phyloP scores from a whole-genome alignment of 2,329 filamentous ascomycete genomes.

The Fusarium liriodendri region DNA sequence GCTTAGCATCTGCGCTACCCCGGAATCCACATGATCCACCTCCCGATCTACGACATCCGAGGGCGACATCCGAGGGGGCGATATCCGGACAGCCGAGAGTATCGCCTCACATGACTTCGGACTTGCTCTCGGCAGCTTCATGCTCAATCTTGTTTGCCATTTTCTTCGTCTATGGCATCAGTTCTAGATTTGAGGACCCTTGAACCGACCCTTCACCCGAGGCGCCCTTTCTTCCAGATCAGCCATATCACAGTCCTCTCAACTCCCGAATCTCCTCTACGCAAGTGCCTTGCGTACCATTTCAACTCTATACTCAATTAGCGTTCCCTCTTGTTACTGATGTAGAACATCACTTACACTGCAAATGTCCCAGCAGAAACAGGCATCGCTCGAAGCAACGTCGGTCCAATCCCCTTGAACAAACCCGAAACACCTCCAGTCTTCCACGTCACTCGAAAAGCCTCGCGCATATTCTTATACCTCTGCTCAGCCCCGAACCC shows the following conservation, averaged over 20 bases:
- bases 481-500: not conserved
- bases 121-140: no score
- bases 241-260: not conserved
- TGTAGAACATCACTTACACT: not conserved
- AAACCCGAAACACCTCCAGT: not conserved
- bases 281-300: not conserved
- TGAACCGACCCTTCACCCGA: no score
- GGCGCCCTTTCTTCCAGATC: no score
- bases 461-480: not conserved
- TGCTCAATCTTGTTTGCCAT: no score
- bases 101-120: not conserved
- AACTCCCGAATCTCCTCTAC: not conserved
- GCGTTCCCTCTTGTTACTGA: not conserved
- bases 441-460: not conserved
- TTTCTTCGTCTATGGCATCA: no score
- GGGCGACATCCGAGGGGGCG: not conserved
- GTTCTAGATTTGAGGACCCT: no score
- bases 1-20: not conserved
- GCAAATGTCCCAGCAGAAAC: conserved; percentile 17
- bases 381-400: conserved; percentile 9
- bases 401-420: conserved; percentile 5
- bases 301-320: not conserved
- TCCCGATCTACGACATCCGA: not conserved
- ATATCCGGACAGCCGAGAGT: not conserved
- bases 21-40: not conserved